Base-by-base conservation (phyloP, 139 green algal species). In the Pycnococcus provasolii region DNA sequence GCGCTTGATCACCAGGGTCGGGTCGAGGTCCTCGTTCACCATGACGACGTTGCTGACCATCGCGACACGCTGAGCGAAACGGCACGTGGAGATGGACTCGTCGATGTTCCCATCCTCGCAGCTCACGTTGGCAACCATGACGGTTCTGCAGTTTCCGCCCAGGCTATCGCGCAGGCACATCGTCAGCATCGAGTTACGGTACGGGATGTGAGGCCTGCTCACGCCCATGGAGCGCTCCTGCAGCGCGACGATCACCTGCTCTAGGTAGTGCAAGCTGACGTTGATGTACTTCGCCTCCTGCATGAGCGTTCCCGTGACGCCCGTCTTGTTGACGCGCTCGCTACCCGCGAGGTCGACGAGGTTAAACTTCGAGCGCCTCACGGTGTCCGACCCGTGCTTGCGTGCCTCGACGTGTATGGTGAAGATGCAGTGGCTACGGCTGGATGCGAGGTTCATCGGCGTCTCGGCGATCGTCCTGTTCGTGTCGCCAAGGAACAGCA, bases 21-120 rank as follows among this genome's bases (percentile, higher is more conserved):
- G 87, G 74, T 95, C 90, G 13, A 94, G 15, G 75, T 94, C 88
- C 80, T 96, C 89, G 75, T 96, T 96, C 6, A 93, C 66, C 13
- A 72, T 67, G 42, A 89, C 80, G 75, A 80, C 59, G 75, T 95
- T 95, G 3, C 73, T 68, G 42, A 96, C 77, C 70, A 90, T 86
- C 42, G 89, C 87, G 53, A 96, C 86, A 0, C 90, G 74, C 82
- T 94, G 85, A 9, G 90, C 90, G 71, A 96, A 96, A 46, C 88
- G 80, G 79, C 90, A 96, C 3, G 90, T 96, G 62, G 73, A 85
- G 69, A 96, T 94, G 70, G 75, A 86, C 80, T 96, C 90, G 48
- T 91, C 84, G 54, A 94, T 65, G 50, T 86, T 67, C 40, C 70
- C 73, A 3, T 68, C n/a, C 26, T 48, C 42, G 41, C 8, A 5